Base-by-base conservation (phyloP, 495 filamentous ascomycete species). In the Neurospora sp. region DNA sequence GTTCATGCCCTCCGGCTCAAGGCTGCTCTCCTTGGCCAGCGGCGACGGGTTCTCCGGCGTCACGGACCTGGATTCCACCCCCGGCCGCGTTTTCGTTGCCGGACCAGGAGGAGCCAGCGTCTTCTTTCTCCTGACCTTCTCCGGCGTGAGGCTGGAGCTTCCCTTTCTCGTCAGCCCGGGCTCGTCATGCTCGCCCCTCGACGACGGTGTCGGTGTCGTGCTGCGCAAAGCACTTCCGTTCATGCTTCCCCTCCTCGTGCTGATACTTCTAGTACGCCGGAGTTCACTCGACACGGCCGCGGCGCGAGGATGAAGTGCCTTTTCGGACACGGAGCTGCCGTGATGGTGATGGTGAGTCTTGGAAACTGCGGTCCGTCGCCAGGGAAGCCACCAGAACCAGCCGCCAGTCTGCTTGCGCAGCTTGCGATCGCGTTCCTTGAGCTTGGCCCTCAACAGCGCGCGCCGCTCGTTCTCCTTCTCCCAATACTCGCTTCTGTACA, bases 391-490 rank as follows among this genome's bases (percentile, higher is more conserved):
- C 91, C 92, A 93, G 44, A 93, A 82, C 93, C 93, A 96, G 35
- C 91, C 88, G n/a, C 91, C 87, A 61, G 92, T 85, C 71, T 89
- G 81, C 74, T 86, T 87, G 8, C 91, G 90, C 38, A 92, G 77
- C 71, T 90, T 88, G 40, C 86, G 86, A 74, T 93, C 88, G 6
- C 87, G 86, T 72, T 88, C 86, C 69, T 87, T 86, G 31, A 96
- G 78, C 76, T 91, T 90, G 68, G 87, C 83, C 59, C 93, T 87
- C 44, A 97, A 82, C 68, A 91, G 79, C 6, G 89, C 87, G 16
- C 96, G 92, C 4, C 93, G 88, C 82, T 96, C 94, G 76, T 99
- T 99, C 81, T 99, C 96, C 73, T 89, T 90, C 75, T 97, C 96
- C 96, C 96, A 99, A 78, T 97, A 99, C 73, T 97, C 94, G 38